Base-by-base conservation (phyloP, 768 basidiomycete genomes). In the Pulveroboletus sp. region DNA sequence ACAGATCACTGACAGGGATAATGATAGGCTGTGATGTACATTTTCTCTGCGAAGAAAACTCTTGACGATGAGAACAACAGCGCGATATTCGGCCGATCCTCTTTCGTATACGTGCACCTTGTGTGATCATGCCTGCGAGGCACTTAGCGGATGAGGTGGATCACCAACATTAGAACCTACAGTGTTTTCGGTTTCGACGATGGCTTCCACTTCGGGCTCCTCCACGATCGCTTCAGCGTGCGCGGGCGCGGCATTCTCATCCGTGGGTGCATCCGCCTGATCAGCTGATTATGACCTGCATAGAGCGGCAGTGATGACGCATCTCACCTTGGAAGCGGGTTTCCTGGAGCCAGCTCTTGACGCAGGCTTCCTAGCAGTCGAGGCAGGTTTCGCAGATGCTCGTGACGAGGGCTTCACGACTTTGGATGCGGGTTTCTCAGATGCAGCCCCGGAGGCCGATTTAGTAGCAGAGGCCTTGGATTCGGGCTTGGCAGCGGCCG, bases 321-420 rank as follows among this genome's bases (percentile, higher is more conserved):
- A 46, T 51, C 59, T 61, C 21, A 72, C 82, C 79, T 82, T 84
- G 42, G 81, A 83, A n/a, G 69, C 71, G 49, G 83, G 82, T 65
- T 83, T 83, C 74, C 76, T 80, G 12, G 81, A 83, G 28, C 73
- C 69, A 27, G 80, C 81, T 56, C 79, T 70, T 43, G 81, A 82
- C 17, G 77, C 70, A 8, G 82, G 80, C 63, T 82, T 82, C 45
- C 67, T 76, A 18, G 58, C 69, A 15, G 71, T 71, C 7, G 78
- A 79, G 1, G 71, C 64, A 0, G 77, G 74, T 58, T 78, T 77
- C 1, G 60, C 64, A 8, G 73, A 62, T 17, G 69, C 63, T 32
- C 66, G 68, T 46, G 72, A 73, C 32, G 72, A 58, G 6, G 74
- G 75, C 52, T 73, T 76, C 0, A 62, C 50, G 3, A 59, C 70